These are phyloP conservation scores for Ogataea parapolymorpha DNA, from an alignment of 805 yeast species.

Conservation along the genomic window DNA sequence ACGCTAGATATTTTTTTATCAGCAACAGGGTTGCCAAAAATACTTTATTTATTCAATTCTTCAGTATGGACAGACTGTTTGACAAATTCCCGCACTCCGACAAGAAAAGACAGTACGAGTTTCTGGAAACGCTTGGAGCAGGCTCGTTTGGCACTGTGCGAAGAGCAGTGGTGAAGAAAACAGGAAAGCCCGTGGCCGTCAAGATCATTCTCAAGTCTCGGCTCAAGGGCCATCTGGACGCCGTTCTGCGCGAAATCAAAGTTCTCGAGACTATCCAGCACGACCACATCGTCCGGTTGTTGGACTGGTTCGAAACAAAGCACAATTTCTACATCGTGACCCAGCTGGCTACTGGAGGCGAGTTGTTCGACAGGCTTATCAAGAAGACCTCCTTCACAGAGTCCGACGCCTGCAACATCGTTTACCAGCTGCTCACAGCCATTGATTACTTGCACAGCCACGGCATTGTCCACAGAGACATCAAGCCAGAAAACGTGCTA, in stretches of 20 bases:
- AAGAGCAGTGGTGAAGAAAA: conserved; percentile 49
- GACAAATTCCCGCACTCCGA: conserved; percentile 21
- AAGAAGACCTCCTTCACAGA: conserved; percentile 84
- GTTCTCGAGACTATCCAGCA: conserved; percentile 67
- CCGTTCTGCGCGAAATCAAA: conserved; percentile 74
- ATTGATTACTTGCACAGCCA: conserved; percentile 69
- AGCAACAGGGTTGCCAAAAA: not conserved
- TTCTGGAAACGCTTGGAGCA: conserved; percentile 86
- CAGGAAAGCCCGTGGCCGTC: conserved; percentile 76
- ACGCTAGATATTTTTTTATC: not conserved
- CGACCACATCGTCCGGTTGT: conserved; percentile 84
- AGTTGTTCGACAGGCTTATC: conserved; percentile 83
- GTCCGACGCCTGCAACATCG: conserved; percentile 73
- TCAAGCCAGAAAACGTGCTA: conserved; percentile 90
- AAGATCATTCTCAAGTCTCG: conserved; percentile 87
- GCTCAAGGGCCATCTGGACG: conserved; percentile 58
- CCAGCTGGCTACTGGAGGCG: conserved; percentile 95
- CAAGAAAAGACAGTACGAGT: conserved; percentile 66
- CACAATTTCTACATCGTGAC: conserved; percentile 93
- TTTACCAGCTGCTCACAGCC: conserved; percentile 74
- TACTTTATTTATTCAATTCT: not conserved
- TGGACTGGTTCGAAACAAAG: conserved; percentile 90
- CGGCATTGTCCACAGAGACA: conserved; percentile 88
- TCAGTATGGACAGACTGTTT: conserved; percentile 15
- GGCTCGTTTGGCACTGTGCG: conserved; percentile 94